A percentile compares a stretch with the other conserved stretches of the same genome.
Evolutionary conservation across 176 grass and related monocot genomes (phyloP).

Genomic region (Carex pumila): DNA sequence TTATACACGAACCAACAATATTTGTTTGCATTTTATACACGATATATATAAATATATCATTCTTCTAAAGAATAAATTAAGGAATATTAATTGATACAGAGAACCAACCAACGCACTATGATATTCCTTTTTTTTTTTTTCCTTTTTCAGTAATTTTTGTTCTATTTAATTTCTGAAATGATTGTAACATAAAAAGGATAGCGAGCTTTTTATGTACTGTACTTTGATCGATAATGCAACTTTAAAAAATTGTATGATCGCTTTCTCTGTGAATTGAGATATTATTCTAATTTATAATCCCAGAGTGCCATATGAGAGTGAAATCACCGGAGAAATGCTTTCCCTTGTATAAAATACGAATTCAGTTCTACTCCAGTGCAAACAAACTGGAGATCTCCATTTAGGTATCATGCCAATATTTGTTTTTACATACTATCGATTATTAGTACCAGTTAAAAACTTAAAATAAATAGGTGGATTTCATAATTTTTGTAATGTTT

Average conservation of each 20-base stretch:
- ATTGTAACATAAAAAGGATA: not conserved
- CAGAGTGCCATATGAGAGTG: constrained; percentile 12
- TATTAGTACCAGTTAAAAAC: too few relatives aligned
- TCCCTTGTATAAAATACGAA: not conserved
- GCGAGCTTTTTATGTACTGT: not conserved
- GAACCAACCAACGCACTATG: not conserved
- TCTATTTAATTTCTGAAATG: not conserved
- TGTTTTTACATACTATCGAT: too few relatives aligned
- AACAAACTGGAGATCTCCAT: not conserved
- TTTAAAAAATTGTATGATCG: not conserved
- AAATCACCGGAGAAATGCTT: constrained; percentile 1
- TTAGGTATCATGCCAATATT: not conserved
- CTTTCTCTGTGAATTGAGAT: not conserved
- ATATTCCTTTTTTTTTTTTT: not conserved
- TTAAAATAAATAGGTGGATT: too few relatives aligned
- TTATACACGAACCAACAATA: too few relatives aligned
- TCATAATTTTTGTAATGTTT: too few relatives aligned
- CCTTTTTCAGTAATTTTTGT: not conserved
- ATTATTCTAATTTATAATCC: not conserved
- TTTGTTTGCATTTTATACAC: too few relatives aligned
- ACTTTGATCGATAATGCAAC: not conserved
- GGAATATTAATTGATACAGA: not conserved
- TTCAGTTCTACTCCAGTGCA: not conserved
- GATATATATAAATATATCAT: not conserved
- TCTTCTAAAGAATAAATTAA: not conserved